phyloP scores from a whole-genome alignment of 225 moss, liverwort and hornwort genomes.

The Lunularia cruciata region DNA sequence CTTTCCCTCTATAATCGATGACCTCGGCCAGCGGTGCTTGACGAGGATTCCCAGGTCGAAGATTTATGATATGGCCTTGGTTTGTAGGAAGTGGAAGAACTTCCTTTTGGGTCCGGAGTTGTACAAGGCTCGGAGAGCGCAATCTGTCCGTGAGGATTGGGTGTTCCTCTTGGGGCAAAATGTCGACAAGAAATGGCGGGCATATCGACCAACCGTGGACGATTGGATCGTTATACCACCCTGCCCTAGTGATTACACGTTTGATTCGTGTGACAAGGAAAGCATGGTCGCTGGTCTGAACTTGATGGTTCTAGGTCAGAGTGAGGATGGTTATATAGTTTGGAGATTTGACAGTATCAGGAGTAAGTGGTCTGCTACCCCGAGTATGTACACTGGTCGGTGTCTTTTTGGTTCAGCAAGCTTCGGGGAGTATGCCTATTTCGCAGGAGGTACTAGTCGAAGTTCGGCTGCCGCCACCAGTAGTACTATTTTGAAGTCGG shows the following conservation, averaged over 20 bases:
- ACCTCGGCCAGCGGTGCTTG: constrained; percentile 57
- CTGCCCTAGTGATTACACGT: constrained; percentile 79
- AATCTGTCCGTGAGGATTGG: constrained; percentile 64
- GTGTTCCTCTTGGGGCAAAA: constrained; percentile 57
- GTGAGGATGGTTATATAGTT: constrained; percentile 55
- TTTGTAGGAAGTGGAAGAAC: constrained; percentile 72
- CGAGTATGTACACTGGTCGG: constrained; percentile 64
- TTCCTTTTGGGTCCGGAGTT: constrained; percentile 56
- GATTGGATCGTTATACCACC: constrained; percentile 62
- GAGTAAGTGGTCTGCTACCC: constrained; percentile 61
- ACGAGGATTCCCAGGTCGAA: constrained; percentile 61
- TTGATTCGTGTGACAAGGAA: constrained; percentile 85
- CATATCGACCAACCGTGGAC: constrained; percentile 59
- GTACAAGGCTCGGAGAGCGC: constrained; percentile 48
- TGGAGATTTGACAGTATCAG: constrained; percentile 84
- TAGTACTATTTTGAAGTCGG: constrained; percentile 50
- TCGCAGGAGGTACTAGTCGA: constrained; percentile 66
- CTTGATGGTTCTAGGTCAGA: constrained; percentile 76
- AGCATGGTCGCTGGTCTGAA: constrained; percentile 78
- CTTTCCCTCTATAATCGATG: constrained; percentile 49
- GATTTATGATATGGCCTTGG: constrained; percentile 53
- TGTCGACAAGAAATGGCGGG: constrained; percentile 63
- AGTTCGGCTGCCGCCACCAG: no score
- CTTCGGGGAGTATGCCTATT: constrained; percentile 77
- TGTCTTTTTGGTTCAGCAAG: constrained; percentile 86